Base-by-base conservation (phyloP, 192 early-diverging fungal species). In the Gamsiella multidivaricata region DNA sequence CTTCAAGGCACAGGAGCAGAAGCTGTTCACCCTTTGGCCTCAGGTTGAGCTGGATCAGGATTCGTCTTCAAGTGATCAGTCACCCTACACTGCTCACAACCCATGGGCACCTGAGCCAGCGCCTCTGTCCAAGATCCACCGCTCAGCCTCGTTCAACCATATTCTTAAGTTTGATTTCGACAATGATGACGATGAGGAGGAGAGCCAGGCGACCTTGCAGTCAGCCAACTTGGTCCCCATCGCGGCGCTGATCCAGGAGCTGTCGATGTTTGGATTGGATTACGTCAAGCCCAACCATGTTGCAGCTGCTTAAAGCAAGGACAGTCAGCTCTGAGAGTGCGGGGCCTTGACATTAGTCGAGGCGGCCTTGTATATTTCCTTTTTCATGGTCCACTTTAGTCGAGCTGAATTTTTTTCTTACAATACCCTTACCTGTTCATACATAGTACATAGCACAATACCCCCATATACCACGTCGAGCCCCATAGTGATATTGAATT, bases 311-410 rank as follows among this genome's bases (percentile, higher is more conserved):
- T 5, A 6, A 55, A n/a, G 26, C 47, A n/a, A 18, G 32, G 26
- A 10, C 32, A 17, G 29, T 26, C 42, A 26, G 45, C 26, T 31
- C 29, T 26, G 39, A 59, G 57, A 18, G 57, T 59, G 57, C 57
- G 12, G 57, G 57, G 20, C 50, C 28, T 52, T 26, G 26, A 52
- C 26, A 52, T 15, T 3, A 15, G 57, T 45, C 22, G 57, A 45
- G 23, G 57, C 57, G 23, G 57, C 57, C 41, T 45, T 59, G 57
- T 59, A 59, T 45, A 59, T 54, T 32, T 52, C 14, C 12, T 39
- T 39, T 39, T 39, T 39, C 54, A 55, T 18, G 54, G 54, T 32
- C 28, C 58, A 31, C 58, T 20, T n/a, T n/a, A n/a, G n/a, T n/a
- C n/a, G n/a, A n/a, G n/a, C n/a, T n/a, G n/a, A n/a, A n/a, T n/a